Conservation (phyloP, 2,329 filamentous ascomycete genomes). For the Claviceps lovelessii region DNA sequence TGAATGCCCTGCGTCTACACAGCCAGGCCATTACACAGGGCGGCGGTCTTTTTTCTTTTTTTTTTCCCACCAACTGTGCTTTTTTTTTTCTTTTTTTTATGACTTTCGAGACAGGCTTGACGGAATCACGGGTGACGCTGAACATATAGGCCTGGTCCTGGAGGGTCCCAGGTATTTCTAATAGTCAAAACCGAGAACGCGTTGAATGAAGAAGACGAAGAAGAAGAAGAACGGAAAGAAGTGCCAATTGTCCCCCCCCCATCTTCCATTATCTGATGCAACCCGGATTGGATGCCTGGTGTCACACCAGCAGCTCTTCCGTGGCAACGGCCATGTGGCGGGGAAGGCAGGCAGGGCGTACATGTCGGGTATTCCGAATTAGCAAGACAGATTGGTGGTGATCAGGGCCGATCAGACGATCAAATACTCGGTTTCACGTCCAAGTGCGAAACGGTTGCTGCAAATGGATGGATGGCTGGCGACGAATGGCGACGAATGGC, state of each 20-base stretch:
- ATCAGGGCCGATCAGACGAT: too few relatives aligned
- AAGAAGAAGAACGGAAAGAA: neutral
- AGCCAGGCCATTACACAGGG: too few relatives aligned
- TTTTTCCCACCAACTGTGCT: too few relatives aligned
- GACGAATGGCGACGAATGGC: neutral
- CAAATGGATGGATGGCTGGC: neutral
- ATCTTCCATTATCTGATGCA: neutral
- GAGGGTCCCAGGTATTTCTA: too few relatives aligned
- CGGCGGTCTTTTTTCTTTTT: too few relatives aligned
- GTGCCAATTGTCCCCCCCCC: neutral
- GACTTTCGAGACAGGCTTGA: too few relatives aligned
- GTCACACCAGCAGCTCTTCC: neutral
- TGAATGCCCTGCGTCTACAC: too few relatives aligned
- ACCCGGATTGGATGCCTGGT: neutral
- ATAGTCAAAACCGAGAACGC: too few relatives aligned
- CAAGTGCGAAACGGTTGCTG: neutral
- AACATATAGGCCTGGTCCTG: too few relatives aligned
- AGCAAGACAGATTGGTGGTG: neutral
- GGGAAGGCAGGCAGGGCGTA: neutral
- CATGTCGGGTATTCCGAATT: neutral
- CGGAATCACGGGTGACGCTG: too few relatives aligned
- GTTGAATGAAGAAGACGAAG: neutral
- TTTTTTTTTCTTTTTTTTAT: too few relatives aligned
- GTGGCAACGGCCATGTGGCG: neutral
- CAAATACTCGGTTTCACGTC: neutral